These are phyloP conservation scores for Farysia itapuensis DNA, from an alignment of 1,284 basidiomycete species.

Conservation along the genomic window DNA sequence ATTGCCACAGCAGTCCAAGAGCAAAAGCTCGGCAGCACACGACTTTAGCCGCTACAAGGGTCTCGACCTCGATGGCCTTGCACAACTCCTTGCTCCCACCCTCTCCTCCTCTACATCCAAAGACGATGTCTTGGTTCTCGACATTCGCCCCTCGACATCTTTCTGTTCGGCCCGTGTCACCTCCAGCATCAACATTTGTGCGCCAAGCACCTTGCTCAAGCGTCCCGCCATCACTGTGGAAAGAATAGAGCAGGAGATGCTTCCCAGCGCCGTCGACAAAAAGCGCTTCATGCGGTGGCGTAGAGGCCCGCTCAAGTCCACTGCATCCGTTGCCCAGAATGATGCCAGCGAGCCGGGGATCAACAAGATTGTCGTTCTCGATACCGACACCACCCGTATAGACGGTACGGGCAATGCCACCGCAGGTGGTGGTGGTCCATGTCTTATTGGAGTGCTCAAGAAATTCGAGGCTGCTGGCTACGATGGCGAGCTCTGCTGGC, in stretches of 20 bases:
- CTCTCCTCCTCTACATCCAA: not conserved
- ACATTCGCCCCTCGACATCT: conserved; percentile 75
- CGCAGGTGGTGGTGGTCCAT: conserved; percentile 53
- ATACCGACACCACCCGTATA: conserved; percentile 43
- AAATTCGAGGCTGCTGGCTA: conserved; percentile 56
- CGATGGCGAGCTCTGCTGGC: conserved; percentile 53
- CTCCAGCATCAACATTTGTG: conserved; percentile 79
- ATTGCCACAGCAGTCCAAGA: not conserved
- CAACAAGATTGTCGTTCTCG: conserved; percentile 53
- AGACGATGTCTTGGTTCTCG: conserved; percentile 66
- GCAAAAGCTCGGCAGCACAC: conserved; percentile 1
- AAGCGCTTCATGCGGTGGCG: conserved; percentile 43
- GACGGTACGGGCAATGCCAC: conserved; percentile 47
- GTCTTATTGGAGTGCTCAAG: conserved; percentile 52
- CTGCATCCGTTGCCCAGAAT: not conserved
- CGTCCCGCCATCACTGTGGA: conserved; percentile 54
- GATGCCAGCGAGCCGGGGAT: conserved; percentile 17
- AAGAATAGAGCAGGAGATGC: conserved; percentile 53
- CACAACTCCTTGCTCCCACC: conserved; percentile 12
- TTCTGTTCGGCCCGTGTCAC: conserved; percentile 39
- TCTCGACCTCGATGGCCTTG: conserved; percentile 25
- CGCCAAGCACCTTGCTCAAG: conserved; percentile 84
- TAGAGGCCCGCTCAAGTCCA: conserved; percentile 17
- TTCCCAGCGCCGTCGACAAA: conserved; percentile 34
- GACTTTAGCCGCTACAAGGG: conserved; percentile 28